Evolutionary conservation across 2,329 filamentous ascomycete genomes (phyloP), one percentile per base, ranked within the genome.

Genomic region (Sporothrix schenckii): DNA sequence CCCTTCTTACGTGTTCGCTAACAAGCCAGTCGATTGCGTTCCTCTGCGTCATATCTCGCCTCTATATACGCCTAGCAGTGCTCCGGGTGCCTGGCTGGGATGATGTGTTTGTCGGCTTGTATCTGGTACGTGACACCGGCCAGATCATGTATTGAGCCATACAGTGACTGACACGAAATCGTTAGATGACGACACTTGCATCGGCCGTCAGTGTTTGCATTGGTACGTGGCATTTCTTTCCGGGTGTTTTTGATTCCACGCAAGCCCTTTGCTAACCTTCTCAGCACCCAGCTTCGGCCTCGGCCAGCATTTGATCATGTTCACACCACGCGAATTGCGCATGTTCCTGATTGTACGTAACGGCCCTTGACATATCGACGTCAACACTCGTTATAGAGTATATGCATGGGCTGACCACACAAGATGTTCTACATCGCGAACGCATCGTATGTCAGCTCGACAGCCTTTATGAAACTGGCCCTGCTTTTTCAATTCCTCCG

Each of bases 401-500:
- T 49, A 19, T 19, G 16, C 44, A 2, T 6, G 2, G 44, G 39
- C n/a, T 34, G 14, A 67, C 27, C 19, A 27, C 4, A 9, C 19
- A 27, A 74, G 30, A 71, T 75, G 1, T 76, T 76, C 41, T 77
- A 77, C 58, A 72, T 74, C 16, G 74, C 72, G 6, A 75, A 75
- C 66, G 66, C 75, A 7, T 72, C 73, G 0, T 77, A 77, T 70
- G 72, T 72, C 47, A 73, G 72, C 63, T 70, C 75, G 34, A 72
- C 74, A 13, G 70, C 74, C 21, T 72, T 74, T 39, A 74, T 77
- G 66, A 77, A 76, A 49, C 70, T 75, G 9, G 72, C 73, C 11
- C 68, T 76, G 4, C 73, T 77, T 19, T 75, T 75, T 65, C 75
- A 77, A n/a, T 77, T 74, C 41, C 73, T 76, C 5, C 76, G 74